Evolutionary conservation across 2,329 filamentous ascomycete species (phyloP).

Genomic region (Neophaeococcomyces mojaviensis): DNA sequence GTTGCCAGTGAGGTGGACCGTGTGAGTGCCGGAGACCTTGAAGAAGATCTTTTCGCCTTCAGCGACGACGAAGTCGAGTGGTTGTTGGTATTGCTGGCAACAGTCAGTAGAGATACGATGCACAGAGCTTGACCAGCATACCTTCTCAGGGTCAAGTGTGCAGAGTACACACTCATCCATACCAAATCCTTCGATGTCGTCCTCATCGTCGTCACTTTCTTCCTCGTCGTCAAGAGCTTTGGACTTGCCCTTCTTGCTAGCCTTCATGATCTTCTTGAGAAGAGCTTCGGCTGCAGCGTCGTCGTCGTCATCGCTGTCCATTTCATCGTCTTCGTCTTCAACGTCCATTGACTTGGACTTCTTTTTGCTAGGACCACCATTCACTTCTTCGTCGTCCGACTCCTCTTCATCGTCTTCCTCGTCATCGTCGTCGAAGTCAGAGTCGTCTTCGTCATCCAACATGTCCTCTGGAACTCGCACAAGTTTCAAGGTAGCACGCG

Average conservation of each 20-base stretch:
- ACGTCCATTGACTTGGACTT: conserved; percentile 30
- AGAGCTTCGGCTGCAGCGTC: conserved; percentile 41
- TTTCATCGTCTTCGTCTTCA: conserved; percentile 43
- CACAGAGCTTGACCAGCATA: conserved; percentile 40
- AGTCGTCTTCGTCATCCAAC: conserved; percentile 53
- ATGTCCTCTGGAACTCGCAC: conserved; percentile 63
- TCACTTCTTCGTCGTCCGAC: conserved; percentile 40
- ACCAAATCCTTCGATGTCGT: conserved; percentile 51
- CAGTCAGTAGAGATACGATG: conserved; percentile 7
- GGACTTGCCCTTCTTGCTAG: conserved; percentile 48
- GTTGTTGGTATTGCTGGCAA: conserved; percentile 83
- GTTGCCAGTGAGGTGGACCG: conserved; percentile 90
- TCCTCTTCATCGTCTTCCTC: conserved; percentile 47
- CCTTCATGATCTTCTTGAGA: conserved; percentile 48
- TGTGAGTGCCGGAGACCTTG: conserved; percentile 80
- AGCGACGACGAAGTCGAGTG: conserved; percentile 84
- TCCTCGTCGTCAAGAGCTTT: conserved; percentile 60
- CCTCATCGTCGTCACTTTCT: conserved; percentile 51
- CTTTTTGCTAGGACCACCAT: conserved; percentile 27
- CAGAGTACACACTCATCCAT: conserved; percentile 89
- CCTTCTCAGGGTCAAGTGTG: conserved; percentile 87
- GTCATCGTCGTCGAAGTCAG: conserved; percentile 55
- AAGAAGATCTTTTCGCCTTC: conserved; percentile 90
- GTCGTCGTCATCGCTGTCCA: conserved; percentile 69
- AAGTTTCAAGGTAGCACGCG: conserved; percentile 83